These are phyloP conservation scores for Wilcoxina mikolae DNA, from an alignment of 495 filamentous ascomycete genomes.

Conservation along the genomic window DNA sequence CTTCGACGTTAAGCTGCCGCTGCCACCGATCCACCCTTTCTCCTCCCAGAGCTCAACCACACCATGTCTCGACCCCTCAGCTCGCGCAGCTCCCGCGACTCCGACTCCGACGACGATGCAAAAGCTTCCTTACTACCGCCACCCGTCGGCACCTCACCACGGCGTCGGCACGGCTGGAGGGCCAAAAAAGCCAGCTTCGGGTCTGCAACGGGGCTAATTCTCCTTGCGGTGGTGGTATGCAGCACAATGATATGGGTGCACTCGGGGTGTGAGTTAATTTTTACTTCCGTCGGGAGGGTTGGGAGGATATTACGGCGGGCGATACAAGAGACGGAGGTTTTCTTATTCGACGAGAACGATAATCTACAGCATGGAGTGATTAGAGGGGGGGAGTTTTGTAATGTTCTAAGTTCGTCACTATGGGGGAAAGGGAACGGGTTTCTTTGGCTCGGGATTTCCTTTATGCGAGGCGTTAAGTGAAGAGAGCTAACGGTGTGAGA, in stretches of 20 bases:
- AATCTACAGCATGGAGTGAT: not conserved
- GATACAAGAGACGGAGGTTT: not conserved
- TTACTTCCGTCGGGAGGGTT: constrained; percentile 4
- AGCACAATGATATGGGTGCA: not conserved
- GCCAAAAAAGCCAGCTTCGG: not conserved
- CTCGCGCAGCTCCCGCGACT: not conserved
- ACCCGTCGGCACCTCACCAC: not conserved
- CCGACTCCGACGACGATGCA: not conserved
- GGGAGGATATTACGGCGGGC: constrained; percentile 19
- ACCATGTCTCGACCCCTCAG: not conserved
- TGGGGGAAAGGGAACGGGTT: not conserved
- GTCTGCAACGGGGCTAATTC: constrained; percentile 2
- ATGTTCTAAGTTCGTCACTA: not conserved
- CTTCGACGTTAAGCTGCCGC: not conserved
- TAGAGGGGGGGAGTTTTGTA: not conserved
- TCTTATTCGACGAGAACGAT: not conserved
- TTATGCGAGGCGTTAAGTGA: not conserved
- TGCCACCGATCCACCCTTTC: not conserved
- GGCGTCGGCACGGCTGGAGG: not conserved
- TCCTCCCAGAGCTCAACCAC: not conserved
- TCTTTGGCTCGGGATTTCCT: not conserved
- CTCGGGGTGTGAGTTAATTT: not conserved
- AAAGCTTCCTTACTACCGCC: not conserved
- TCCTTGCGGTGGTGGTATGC: constrained; percentile 14
- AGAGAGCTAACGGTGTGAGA: not conserved